Base-by-base conservation (phyloP, 1,139 yeast genomes). In the Candida sanyaensis region DNA sequence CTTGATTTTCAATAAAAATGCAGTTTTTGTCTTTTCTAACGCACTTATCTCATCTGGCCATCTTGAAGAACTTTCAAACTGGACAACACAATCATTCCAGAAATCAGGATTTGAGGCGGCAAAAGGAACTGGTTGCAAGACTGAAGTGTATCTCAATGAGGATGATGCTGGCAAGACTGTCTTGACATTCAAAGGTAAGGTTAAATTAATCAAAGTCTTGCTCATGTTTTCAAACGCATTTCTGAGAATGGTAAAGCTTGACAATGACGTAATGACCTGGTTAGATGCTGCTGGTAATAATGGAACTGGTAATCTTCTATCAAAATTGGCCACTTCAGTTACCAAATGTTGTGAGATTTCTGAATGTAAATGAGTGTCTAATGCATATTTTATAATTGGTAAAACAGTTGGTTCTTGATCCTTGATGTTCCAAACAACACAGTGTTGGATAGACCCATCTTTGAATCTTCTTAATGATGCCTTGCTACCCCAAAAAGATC, bases 31-130 rank as follows among this genome's bases (percentile, higher is more conserved):
- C 59, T 86, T 85, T 62, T 93, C 99, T 49, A 91, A 71, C 0
- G 97, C 92, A 33, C 77, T 71, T 5, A 90, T 64, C 64, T 93
- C 97, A 66, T 89, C 96, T 1, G 99, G 99, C 99, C 99, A 95
- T 64, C 84, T 83, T n/a, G 83, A 77, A 1, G 97, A 88, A 3
- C 88, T 75, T 69, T 95, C 99, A 65, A 95, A 90, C 65, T 91
- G 96, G 42, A 95, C 66, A 10, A 92, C 77, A 26, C 86, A 84
- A 44, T 87, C 91, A 55, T 88, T 89, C 75, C 89, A 82, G 57
- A 87, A 88, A 61, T 89, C 92, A 5, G 92, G 92, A 57, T 81
- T 86, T 1, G 89, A 79, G 4, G 71, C 68, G 12, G 95, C 93
- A 71, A 80, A 89, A 37, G 97, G 96, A 36, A 84, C 89, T 0